Evolutionary conservation across 2,329 filamentous ascomycete genomes (phyloP).

Genomic region (Torrubiella hemipterigena): DNA sequence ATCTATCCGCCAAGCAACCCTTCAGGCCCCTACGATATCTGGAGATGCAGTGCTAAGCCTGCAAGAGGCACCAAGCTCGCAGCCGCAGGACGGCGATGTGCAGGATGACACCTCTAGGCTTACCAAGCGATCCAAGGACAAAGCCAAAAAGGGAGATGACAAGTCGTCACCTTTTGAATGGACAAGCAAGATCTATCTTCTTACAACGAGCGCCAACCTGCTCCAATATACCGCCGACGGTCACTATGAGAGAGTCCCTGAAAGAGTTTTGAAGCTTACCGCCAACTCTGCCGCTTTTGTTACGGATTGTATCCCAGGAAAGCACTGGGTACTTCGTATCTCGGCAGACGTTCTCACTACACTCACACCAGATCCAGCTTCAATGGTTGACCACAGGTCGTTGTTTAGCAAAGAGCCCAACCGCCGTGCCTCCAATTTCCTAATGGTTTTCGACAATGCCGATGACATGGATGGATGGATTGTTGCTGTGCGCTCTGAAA

Average conservation of each 20-base stretch:
- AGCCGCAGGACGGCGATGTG: slow-evolving; percentile 23
- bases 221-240: slow-evolving; percentile 65
- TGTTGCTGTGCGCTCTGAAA: slow-evolving; percentile 52
- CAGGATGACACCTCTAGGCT: slow-evolving; percentile 9
- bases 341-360: slow-evolving; percentile 48
- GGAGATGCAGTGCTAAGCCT: slow-evolving; percentile 57
- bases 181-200: slow-evolving; percentile 60
- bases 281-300: slow-evolving; percentile 69
- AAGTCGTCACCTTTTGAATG: slow-evolving; percentile 43
- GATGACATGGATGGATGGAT: slow-evolving; percentile 72
- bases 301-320: slow-evolving; percentile 67
- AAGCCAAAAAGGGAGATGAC: slow-evolving; percentile 9
- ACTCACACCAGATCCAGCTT: slow-evolving; percentile 35
- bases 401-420: slow-evolving; percentile 53
- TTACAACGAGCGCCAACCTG: slow-evolving; percentile 59
- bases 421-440: slow-evolving; percentile 47
- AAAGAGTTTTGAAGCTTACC: slow-evolving; percentile 61
- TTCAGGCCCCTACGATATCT: slow-evolving; percentile 55
- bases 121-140: slow-evolving; percentile 4
- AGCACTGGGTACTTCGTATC: slow-evolving; percentile 70
- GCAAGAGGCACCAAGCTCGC: too few relatives aligned
- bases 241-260: slow-evolving; percentile 57
- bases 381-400: slow-evolving; percentile 41
- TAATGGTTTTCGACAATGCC: slow-evolving; percentile 61
- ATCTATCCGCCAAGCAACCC: slow-evolving; percentile 60